Evolutionary conservation across 805 yeast species (phyloP), one percentile per base, ranked within the genome.

Genomic region (Saturnispora dispora): DNA sequence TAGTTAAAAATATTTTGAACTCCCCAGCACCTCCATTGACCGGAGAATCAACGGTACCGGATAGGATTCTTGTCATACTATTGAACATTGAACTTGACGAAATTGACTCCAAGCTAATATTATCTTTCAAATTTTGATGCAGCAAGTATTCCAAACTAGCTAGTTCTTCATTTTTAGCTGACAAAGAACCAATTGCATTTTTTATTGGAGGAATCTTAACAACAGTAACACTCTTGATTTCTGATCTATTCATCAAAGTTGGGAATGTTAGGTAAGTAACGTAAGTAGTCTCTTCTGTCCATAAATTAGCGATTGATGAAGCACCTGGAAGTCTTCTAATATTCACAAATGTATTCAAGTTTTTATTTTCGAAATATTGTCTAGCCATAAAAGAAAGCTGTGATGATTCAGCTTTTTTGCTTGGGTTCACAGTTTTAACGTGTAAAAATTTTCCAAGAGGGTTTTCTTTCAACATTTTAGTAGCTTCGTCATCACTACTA

Each of bases 11-110:
- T 2, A 77, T 77, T 51, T 90, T 74, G 67, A 85, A 88, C 62
- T 85, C 88, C 2, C 88, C 86, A 56, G 88, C 86, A 52, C 96
- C 96, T 35, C 96, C 96, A 63, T 88, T 88, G 5, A 88, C 91
- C 3, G 96, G 96, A 0, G 96, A 81, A 63, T 88, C 95, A 50
- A 89, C 90, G 0, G 96, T 86, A 42, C 96, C 96, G 3, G 88
- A 77, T 51, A 83, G 69, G 60, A 79, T 80, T 65, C 91, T 73
- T 5, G 90, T 81, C 54, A 85, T 68, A 61, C 81, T 88, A 57
- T 76, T 75, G 63, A 82, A 82, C 28, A 77, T 63, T 0, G 81
- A 67, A 33, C 61, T 56, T 5, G 63, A 55, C 5, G 67, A 53
- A 41, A 64, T 58, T 5, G 58, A 50, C 20, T 48, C 42, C 37